A percentile compares a stretch with the other conserved stretches of the same genome.
Evolutionary conservation across 345 rosid species (phyloP).

Genomic region (Sisymbrium altissimum): DNA sequence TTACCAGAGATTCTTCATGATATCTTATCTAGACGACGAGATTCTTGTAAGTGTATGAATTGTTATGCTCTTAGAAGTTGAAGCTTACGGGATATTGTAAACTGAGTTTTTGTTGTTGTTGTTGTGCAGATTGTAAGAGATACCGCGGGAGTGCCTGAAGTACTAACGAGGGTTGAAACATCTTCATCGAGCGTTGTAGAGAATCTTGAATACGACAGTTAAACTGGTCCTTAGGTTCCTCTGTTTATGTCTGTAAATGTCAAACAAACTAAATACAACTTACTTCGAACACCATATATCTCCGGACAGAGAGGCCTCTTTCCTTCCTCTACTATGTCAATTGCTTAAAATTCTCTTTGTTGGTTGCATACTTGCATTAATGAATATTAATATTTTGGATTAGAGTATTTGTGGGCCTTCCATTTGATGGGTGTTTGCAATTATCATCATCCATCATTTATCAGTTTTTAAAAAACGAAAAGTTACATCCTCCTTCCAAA

Average conservation of each 20-base stretch:
- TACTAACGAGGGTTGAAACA: conserved; percentile 72
- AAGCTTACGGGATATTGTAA: not conserved
- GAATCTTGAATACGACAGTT: conserved; percentile 64
- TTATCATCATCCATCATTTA: not conserved
- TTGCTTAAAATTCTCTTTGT: not conserved
- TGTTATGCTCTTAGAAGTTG: not conserved
- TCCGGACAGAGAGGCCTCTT: not conserved
- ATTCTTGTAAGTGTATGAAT: conserved; percentile 28
- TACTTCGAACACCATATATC: not conserved
- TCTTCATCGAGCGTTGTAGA: conserved; percentile 43
- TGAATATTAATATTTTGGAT: too few species aligned
- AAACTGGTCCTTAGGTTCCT: conserved; percentile 15
- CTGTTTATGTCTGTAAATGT: conserved; percentile 16
- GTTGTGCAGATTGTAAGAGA: conserved; percentile 70
- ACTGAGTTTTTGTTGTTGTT: not conserved
- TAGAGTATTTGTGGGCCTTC: too few species aligned
- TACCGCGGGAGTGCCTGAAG: conserved; percentile 75
- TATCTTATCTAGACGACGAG: conserved; percentile 92
- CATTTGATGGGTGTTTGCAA: not conserved
- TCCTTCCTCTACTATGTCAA: not conserved
- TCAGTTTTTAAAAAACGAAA: not conserved
- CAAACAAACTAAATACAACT: not conserved
- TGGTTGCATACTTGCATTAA: too few species aligned
- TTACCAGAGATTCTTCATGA: conserved; percentile 87
- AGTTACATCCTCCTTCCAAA: not conserved